Base-by-base conservation (phyloP, 129 eudicot species). In the Apium graveolens region DNA sequence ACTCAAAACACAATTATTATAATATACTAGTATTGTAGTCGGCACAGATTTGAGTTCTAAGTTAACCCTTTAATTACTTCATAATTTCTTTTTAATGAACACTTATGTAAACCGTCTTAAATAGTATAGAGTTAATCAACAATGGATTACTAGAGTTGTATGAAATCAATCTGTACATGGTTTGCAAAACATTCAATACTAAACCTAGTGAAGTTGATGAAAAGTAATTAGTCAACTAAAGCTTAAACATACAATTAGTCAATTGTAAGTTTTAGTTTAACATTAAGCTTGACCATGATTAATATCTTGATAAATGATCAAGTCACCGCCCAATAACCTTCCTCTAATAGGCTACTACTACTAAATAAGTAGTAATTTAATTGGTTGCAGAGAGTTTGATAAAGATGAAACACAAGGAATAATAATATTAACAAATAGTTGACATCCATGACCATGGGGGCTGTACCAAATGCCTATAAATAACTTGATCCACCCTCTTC, bases 211-310 rank as follows among this genome's bases (percentile, higher is more conserved):
- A 27, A n/a, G 45, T 38, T 44, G 0, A n/a, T n/a, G 66, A 57
- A 57, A 57, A 57, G 32, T 57, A 55, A 24, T 8, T 24, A 57
- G 66, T 57, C 66, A 57, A 57, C 66, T 24, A n/a, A 55, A 57
- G 32, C 32, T 57, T 57, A 57, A 11, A 55, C 24, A 21, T 55
- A 37, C 4, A 37, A 35, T 70, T 70, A 38, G 48, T 70, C 75
- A 70, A 42, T n/a, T 11, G 73, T 83, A 37, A 69, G 75, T 83
- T 86, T 80, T 83, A 86, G 82, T 48, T 42, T 42, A 78, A 74
- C 77, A 83, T 62, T 68, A 73, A 82, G 80, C 86, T 81, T 86
- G 90, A 84, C 90, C 83, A 78, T 78, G 26, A 76, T 77, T 78
- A 27, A 42, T 45, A 80, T 62, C 66, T 43, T 73, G 5, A 44